Evolutionary conservation across 2,329 filamentous ascomycete genomes (phyloP).

Genomic region (Calonectria pteridis): DNA sequence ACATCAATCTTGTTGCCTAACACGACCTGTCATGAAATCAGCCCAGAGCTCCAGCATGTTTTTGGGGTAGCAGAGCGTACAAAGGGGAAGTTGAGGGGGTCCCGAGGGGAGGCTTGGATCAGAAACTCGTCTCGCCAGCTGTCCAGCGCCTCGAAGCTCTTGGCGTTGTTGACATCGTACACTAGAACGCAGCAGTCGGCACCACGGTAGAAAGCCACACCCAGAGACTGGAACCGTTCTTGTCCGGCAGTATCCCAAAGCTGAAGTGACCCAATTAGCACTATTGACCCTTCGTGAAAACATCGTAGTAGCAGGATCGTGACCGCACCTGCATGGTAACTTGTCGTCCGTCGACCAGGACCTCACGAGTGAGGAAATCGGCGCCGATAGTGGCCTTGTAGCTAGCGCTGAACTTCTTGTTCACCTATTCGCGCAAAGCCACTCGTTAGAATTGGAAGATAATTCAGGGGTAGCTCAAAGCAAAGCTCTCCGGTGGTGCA

Average conservation of each 20-base stretch:
- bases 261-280: constrained; percentile 58
- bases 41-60: background rate
- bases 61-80: constrained; percentile 67
- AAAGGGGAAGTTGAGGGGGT: constrained; percentile 98
- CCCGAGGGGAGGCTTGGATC: constrained; percentile 95
- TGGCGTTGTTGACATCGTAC: constrained; percentile 98
- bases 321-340: constrained; percentile 93
- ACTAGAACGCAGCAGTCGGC: constrained; percentile 98
- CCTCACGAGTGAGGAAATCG: constrained; percentile 98
- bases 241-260: constrained; percentile 98
- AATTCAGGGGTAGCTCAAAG: constrained; percentile 4
- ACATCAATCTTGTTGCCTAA: constrained; percentile 99
- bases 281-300: background rate
- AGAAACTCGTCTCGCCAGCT: constrained; percentile 99
- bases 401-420: constrained; percentile 99
- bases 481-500: constrained; percentile 50
- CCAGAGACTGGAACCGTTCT: constrained; percentile 96
- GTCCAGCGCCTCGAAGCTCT: constrained; percentile 98
- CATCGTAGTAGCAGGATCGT: constrained; percentile 22
- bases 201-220: constrained; percentile 96
- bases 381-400: constrained; percentile 99
- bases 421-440: constrained; percentile 75
- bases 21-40: constrained; percentile 74
- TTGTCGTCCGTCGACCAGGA: constrained; percentile 94
- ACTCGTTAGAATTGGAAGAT: constrained; percentile 28